Base-by-base conservation (phyloP, 2,329 filamentous ascomycete genomes). In the Pseudogymnoascus sp. region DNA sequence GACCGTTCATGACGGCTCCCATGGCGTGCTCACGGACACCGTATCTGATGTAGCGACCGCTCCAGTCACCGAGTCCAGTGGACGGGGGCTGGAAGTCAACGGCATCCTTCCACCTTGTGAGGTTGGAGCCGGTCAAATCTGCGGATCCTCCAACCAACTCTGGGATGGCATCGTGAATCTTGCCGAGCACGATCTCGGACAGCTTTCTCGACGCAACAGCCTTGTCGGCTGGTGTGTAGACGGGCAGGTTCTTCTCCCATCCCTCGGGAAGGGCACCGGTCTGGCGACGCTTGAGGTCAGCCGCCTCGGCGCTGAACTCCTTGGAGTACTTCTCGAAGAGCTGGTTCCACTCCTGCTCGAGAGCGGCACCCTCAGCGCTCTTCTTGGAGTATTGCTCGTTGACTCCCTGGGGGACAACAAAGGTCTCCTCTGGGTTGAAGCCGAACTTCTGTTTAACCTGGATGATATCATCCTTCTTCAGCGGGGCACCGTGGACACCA, bases 41-140 rank as follows among this genome's bases (percentile, higher is more conserved):
- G 75, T 93, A 95, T 77, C 91, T 88, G 76, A 96, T 84, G 78
- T 99, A 99, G 73, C 95, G 92, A 72, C 95, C 95, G 71, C 84
- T 79, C 82, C 91, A 96, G 79, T 93, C 87, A 75, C 95, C 95
- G 72, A 99, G 89, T 68, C 89, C 89, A 68, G 86, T 88, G 72
- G 85, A 82, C 65, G 91, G 90, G 68, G 93, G 91, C 84, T 99
- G 95, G 88, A 99, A 98, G 83, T 99, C 95, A 70, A 93, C 86
- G 63, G 95, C 93, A 62, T 87, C 85, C 89, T 98, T 99, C 92
- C 93, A 97, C 77, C 93, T 88, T 71, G 95, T 99, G 82, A 98
- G 89, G 86, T 99, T 99, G 76, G 95, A 98, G 75, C 91, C 91
- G 76, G 95, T 99, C 84, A 99, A 79, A 84, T 99, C 95, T 72